Base-by-base conservation (phyloP, 805 yeast genomes). In the Debaryomyces castellii region DNA sequence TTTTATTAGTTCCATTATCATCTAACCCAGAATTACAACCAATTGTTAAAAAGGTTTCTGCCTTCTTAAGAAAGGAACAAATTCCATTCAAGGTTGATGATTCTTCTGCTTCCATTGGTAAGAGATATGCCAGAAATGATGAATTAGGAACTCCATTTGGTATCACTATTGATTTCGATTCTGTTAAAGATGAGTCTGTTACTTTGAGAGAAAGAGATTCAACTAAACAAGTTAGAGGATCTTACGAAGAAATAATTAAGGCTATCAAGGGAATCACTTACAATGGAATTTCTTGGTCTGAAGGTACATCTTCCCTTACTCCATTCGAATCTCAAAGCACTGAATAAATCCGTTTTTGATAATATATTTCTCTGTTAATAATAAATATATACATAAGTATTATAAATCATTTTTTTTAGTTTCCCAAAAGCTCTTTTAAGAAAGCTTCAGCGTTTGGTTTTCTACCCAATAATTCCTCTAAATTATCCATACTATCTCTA, bases 71-170 rank as follows among this genome's bases (percentile, higher is more conserved):
- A 70, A 71, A 76, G 52, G 83, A 81, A 51, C 92, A 90, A 67
- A 83, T 94, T 58, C 92, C 97, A 55, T 89, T 91, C 79, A 92
- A 91, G 79, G 85, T 92, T 48, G 99, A 94, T 67, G 98, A 92
- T 68, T 89, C 97, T 8, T 87, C 96, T 55, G 97, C 96, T 17
- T 88, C 98, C 25, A 94, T 92, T 60, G 99, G 99, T 74, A 89
- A 91, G 76, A 86, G 99, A 74, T 92, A 92, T 62, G 90, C 99
- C 52, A 88, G 99, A 76, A 92, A 92, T 69, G 99, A 92, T 71
- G 99, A 92, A 76, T 80, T 92, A 63, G 99, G 99, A 70, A 94
- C 98, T 44, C 99, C 99, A 58, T 94, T 94, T 66, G 99, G 99
- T 67, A 82, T 92, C 70, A 92, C 99, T 53, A 87, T 92, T 58